Base-by-base conservation (phyloP, 2,329 filamentous ascomycete genomes). In the Colletotrichum karsti region DNA sequence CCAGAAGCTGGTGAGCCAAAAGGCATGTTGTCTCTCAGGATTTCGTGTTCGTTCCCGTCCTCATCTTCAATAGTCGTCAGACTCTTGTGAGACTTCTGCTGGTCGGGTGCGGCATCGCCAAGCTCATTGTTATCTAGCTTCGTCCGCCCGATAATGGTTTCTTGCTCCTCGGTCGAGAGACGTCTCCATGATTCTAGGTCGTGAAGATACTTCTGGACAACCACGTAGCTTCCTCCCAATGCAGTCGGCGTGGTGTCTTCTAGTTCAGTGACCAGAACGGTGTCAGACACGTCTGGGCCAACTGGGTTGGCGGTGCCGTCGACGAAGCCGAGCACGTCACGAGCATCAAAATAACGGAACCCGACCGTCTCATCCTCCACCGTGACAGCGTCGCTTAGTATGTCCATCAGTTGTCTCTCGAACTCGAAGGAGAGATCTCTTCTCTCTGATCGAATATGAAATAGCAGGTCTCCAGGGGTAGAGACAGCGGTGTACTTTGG, bases 11-110 rank as follows among this genome's bases (percentile, higher is more conserved):
- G 86, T 0, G 83, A 84, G 0, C 87, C 87, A 74, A 89, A 89
- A 0, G 87, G 87, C 87, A 89, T 89, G 69, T 89, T 90, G 64
- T 89, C 87, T 0, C 87, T 80, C 3, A 89, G 76, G 42, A 89
- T 87, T 37, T 81, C 82, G 69, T 85, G 77, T 74, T 89, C 87
- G 7, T 79, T 75, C 1, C 85, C 86, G 7, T 80, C 65, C 4
- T 84, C 82, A 63, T 86, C 84, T 48, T 84, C 81, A 39, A 90
- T 83, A 0, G 86, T 88, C 2, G 81, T 80, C 0, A 90, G 82
- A 5, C 82, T 83, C 75, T 89, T 90, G 72, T 88, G 87, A 1
- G 86, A 81, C 69, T 80, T 79, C 67, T 88, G 85, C 18, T 80
- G 70, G 0, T 79, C 82, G 0, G 75, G 72, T 1, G 77, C 77